Conservation (phyloP, 345 rosid species). For the Dovyalis caffra region DNA sequence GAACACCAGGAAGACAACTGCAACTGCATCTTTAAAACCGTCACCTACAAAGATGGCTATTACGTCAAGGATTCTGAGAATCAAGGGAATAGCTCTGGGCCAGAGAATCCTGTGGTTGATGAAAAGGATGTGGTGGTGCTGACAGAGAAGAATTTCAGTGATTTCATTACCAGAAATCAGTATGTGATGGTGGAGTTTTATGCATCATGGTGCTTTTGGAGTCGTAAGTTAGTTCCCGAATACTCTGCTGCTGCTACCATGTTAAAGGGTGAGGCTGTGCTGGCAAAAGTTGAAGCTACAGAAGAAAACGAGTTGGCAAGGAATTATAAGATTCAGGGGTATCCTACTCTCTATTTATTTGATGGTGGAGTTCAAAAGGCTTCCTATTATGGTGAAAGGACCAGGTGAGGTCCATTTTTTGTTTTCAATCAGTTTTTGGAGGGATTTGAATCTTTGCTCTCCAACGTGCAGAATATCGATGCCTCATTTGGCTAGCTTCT, state of each 20-base stretch:
- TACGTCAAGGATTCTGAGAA: background rate
- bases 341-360: conserved; percentile 23
- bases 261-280: conserved; percentile 45
- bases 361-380: conserved; percentile 13
- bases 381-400: conserved; percentile 4
- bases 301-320: conserved; percentile 13
- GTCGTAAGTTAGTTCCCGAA: conserved; percentile 32
- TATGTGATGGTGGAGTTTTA: conserved; percentile 26
- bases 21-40: no score
- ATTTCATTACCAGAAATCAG: conserved; percentile 8
- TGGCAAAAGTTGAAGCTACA: conserved; percentile 44
- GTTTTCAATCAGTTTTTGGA: no score
- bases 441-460: no score
- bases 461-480: no score
- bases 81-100: no score
- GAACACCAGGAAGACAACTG: no score
- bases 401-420: conserved; percentile 20
- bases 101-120: background rate
- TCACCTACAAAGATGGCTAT: no score
- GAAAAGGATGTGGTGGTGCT: conserved; percentile 22
- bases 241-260: conserved; percentile 50
- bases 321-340: conserved; percentile 6
- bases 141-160: conserved; percentile 17
- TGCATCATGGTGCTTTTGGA: conserved; percentile 16
- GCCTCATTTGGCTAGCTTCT: no score